These are phyloP conservation scores for Aureobasidium sp. DNA, from an alignment of 2,329 filamentous ascomycete genomes.

Conservation along the genomic window DNA sequence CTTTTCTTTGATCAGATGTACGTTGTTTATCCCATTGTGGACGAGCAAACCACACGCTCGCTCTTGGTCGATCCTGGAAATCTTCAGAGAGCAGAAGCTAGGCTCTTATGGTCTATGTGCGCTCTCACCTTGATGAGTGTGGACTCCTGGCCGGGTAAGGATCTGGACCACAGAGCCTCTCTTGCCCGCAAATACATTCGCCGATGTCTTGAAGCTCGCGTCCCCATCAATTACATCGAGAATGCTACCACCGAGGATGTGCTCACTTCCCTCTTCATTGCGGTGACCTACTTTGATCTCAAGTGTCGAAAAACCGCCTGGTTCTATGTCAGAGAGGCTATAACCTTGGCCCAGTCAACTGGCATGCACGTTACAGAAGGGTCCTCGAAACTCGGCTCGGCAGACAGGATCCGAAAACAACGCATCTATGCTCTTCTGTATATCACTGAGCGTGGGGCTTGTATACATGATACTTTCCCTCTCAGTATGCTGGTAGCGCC, in stretches of 20 bases:
- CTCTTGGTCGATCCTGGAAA: conserved; percentile 4
- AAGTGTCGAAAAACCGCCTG: conserved; percentile 20
- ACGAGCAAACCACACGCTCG: background rate
- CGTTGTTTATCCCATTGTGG: conserved; percentile 18
- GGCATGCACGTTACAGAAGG: background rate
- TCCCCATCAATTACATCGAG: conserved; percentile 11
- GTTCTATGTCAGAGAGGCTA: conserved; percentile 21
- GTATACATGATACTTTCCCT: conserved; percentile 19
- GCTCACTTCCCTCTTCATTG: conserved; percentile 19
- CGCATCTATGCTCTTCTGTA: conserved; percentile 19
- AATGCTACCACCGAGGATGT: conserved; percentile 17
- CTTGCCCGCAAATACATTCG: background rate
- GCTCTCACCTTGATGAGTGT: conserved; percentile 18
- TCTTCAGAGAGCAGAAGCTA: background rate
- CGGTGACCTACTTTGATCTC: conserved; percentile 20
- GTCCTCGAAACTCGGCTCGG: background rate
- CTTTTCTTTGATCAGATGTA: conserved; percentile 20
- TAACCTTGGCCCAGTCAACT: conserved; percentile 15
- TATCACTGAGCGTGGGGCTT: conserved; percentile 20
- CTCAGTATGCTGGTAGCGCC: conserved; percentile 18
- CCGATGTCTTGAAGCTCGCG: conserved; percentile 16
- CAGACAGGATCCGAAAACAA: conserved; percentile 14
- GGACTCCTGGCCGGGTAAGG: conserved; percentile 18
- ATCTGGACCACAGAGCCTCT: conserved; percentile 15
- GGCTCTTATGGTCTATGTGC: conserved; percentile 19